Conservation (phyloP, 495 filamentous ascomycete species). For the Annulohypoxylon bovei region DNA sequence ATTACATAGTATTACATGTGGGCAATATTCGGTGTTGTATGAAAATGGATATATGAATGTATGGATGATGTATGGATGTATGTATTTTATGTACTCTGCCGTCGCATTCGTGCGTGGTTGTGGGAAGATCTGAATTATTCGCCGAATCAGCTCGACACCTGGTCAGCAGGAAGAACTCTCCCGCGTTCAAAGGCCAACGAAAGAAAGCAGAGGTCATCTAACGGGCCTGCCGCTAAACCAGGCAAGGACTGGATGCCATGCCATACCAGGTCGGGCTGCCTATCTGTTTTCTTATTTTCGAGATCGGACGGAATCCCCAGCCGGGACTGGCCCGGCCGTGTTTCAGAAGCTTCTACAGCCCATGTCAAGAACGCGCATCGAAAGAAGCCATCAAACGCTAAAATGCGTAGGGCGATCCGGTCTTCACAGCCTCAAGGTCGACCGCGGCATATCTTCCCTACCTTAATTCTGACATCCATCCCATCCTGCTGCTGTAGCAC, state of each 20-base stretch:
- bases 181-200: slow-evolving; percentile 10
- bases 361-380: slow-evolving; percentile 42
- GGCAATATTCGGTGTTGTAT: slow-evolving; percentile 36
- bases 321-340: slow-evolving; percentile 37
- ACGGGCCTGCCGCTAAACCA: slow-evolving; percentile 19
- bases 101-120: slow-evolving; percentile 24
- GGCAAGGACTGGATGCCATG: slow-evolving; percentile 7
- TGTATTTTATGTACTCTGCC: slow-evolving; percentile 13
- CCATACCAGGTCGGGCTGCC: not conserved
- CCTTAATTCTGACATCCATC: slow-evolving; percentile 37
- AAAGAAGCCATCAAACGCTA: slow-evolving; percentile 43
- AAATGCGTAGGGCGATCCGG: slow-evolving; percentile 38
- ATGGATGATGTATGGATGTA: not conserved
- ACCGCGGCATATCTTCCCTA: slow-evolving; percentile 28
- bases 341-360: slow-evolving; percentile 44
- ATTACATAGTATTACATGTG: slow-evolving; percentile 27
- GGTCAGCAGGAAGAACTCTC: slow-evolving; percentile 20
- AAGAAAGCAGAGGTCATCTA: slow-evolving; percentile 23
- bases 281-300: slow-evolving; percentile 19
- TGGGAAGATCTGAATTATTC: slow-evolving; percentile 42
- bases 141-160: slow-evolving; percentile 37
- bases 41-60: not conserved
- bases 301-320: slow-evolving; percentile 43
- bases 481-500: slow-evolving; percentile 30
- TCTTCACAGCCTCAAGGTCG: slow-evolving; percentile 34